phyloP scores from a whole-genome alignment of 495 filamentous ascomycete genomes.

The Extremus antarcticus region DNA sequence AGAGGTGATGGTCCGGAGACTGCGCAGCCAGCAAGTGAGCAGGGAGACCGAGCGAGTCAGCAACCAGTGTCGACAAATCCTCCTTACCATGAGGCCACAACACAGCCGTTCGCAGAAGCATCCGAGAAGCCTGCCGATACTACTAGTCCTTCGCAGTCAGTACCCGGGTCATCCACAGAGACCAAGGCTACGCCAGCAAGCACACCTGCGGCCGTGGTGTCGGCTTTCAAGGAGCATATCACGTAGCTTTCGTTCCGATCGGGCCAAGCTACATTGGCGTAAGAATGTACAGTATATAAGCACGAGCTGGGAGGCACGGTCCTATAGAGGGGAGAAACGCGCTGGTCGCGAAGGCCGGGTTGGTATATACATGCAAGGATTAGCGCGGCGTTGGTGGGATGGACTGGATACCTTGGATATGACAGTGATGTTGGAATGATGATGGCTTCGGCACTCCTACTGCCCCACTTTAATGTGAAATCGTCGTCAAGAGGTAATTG shows the following conservation, averaged over 20 bases:
- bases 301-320: neutral
- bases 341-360: neutral
- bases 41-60: too few species aligned
- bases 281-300: neutral
- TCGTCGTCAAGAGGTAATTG: too few species aligned
- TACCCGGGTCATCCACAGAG: neutral
- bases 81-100: neutral
- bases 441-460: too few species aligned
- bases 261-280: neutral
- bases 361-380: neutral
- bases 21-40: neutral
- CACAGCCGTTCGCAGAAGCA: neutral
- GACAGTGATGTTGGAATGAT: neutral
- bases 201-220: neutral
- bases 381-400: neutral
- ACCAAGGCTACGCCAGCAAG: neutral
- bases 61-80: neutral
- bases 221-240: neutral
- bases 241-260: neutral
- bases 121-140: neutral
- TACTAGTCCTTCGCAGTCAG: too few species aligned
- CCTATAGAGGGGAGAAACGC: neutral
- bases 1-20: neutral
- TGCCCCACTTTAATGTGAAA: too few species aligned
- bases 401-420: too few species aligned